These are phyloP conservation scores for Candida silvatica DNA, from an alignment of 805 yeast species.

Conservation along the genomic window DNA sequence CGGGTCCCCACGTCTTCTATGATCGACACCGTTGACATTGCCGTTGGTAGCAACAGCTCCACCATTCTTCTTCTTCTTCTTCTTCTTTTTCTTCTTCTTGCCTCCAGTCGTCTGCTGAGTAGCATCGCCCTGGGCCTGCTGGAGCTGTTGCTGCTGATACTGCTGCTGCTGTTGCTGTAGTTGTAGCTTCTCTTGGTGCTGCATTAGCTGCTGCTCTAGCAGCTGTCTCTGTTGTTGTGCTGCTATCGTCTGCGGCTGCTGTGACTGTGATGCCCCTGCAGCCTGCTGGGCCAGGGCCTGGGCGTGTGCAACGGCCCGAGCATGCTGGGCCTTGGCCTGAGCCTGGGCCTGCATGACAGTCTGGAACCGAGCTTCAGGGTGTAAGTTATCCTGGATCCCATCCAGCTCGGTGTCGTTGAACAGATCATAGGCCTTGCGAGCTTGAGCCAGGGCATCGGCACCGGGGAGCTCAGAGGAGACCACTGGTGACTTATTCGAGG, in stretches of 20 bases:
- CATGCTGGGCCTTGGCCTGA: not conserved
- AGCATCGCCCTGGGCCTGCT: not conserved
- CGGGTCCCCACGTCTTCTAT: slow-evolving; percentile 10
- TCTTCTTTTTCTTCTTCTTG: slow-evolving; percentile 9
- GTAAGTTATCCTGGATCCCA: no score
- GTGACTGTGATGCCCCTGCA: not conserved
- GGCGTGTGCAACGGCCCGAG: not conserved
- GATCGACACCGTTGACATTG: not conserved
- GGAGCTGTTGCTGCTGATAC: not conserved
- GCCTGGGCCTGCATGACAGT: no score
- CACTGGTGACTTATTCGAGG: no score
- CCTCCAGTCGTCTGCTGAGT: not conserved
- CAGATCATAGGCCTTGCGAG: no score
- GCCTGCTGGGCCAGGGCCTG: not conserved
- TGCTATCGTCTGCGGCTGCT: not conserved
- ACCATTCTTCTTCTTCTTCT: slow-evolving; percentile 8
- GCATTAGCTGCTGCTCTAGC: not conserved
- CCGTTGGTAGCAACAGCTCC: not conserved
- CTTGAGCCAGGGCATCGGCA: no score
- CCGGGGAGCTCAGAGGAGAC: no score
- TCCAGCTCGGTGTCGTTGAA: not conserved
- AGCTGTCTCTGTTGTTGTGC: not conserved
- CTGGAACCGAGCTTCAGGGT: no score
- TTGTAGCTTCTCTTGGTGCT: not conserved
- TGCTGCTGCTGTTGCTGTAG: slow-evolving; percentile 1